Evolutionary conservation across 75 land plant genomes (phyloP).

Genomic region (Selaginella tamariscina): DNA sequence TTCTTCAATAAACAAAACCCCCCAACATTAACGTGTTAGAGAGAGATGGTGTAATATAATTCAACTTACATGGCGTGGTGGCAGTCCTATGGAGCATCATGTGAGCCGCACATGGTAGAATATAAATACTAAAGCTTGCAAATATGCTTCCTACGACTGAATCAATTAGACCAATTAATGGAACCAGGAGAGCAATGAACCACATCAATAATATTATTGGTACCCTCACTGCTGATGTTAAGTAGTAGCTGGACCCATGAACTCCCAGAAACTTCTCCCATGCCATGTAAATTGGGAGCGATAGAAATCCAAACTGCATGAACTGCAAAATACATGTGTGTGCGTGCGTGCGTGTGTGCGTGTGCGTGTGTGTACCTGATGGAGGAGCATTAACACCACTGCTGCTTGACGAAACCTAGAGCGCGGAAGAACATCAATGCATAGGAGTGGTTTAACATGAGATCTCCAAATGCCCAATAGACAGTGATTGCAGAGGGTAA

Average conservation of each 20-base stretch:
- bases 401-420: background rate
- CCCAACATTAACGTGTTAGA: background rate
- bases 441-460: background rate
- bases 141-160: conserved; percentile 8
- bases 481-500: conserved; percentile 8
- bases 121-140: conserved; percentile 1
- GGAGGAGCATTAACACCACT: background rate
- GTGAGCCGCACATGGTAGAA: conserved; percentile 10
- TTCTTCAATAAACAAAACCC: background rate
- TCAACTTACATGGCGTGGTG: background rate
- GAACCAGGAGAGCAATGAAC: background rate
- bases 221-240: background rate
- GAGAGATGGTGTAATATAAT: background rate
- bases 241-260: conserved; percentile 2
- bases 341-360: background rate
- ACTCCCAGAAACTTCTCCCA: conserved; percentile 11
- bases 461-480: conserved; percentile 10
- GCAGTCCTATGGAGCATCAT: background rate
- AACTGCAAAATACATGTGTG: background rate
- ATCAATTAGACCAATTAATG: conserved; percentile 6
- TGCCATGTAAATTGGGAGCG: conserved; percentile 5
- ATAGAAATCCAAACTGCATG: background rate
- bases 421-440: conserved; percentile 1
- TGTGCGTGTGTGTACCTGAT: background rate
- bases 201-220: background rate